These are phyloP conservation scores for Crithidia mellificae DNA, from an alignment of 208 protist species.

Conservation along the genomic window DNA sequence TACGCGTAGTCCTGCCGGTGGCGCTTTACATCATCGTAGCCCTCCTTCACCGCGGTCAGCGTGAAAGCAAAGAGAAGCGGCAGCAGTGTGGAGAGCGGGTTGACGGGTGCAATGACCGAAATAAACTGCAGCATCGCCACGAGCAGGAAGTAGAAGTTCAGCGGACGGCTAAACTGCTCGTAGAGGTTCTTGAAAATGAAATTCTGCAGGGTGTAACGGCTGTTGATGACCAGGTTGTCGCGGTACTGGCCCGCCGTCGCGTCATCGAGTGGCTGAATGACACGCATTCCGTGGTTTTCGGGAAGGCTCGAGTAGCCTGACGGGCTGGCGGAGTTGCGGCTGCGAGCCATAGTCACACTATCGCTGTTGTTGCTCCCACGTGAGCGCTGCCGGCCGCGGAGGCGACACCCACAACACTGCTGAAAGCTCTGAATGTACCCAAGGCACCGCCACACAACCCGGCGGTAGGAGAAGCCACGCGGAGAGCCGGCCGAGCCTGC, in stretches of 20 bases:
- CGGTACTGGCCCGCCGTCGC: constrained; percentile 42
- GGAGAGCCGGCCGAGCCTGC: not conserved
- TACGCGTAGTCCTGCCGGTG: constrained; percentile 73
- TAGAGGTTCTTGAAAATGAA: constrained; percentile 97
- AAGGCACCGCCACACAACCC: constrained; percentile 9
- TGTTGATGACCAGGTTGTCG: constrained; percentile 90
- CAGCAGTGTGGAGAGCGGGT: constrained; percentile 89
- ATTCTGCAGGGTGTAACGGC: constrained; percentile 93
- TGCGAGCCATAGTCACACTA: too few relatives aligned
- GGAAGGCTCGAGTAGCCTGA: not conserved
- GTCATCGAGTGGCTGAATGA: constrained; percentile 46
- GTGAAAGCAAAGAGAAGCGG: constrained; percentile 93
- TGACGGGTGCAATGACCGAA: constrained; percentile 91
- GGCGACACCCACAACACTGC: constrained; percentile 7
- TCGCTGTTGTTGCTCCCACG: not conserved
- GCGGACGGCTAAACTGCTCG: constrained; percentile 95
- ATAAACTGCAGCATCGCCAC: constrained; percentile 93
- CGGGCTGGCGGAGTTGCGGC: not conserved
- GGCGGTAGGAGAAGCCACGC: constrained; percentile 8
- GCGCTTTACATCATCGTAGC: constrained; percentile 94
- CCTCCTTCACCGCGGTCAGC: constrained; percentile 94
- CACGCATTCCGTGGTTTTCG: constrained; percentile 34
- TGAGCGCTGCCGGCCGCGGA: not conserved
- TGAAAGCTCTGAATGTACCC: constrained; percentile 14
- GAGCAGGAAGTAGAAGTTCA: constrained; percentile 97